Base-by-base conservation (phyloP, 495 filamentous ascomycete genomes). In the Podospora pseudoanserina region DNA sequence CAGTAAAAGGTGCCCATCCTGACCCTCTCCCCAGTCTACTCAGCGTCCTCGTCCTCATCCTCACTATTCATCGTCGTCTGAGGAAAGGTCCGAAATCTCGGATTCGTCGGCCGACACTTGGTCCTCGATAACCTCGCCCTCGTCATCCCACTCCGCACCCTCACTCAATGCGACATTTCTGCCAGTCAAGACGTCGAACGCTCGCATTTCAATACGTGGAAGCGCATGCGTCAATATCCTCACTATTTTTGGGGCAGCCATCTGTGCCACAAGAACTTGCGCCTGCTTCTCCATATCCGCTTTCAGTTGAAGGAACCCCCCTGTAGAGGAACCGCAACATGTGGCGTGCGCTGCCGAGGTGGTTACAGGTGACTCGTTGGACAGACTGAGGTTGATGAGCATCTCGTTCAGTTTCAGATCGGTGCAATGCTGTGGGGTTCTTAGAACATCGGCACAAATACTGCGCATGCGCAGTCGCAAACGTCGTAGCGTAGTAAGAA, bases 101-200 rank as follows among this genome's bases (percentile, higher is more conserved):
- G 56, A 58, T 4, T 74, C 68, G 49, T 70, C 73, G 70, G 70
- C 30, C 53, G 82, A 73, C 64, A 76, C 81, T 68, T 73, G 72
- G 58, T 69, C 65, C 57, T 72, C 72, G 68, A 75, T 73, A 27
- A 68, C 30, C 73, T 78, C 72, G 27, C 75, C 73, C 65, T 77
- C 72, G 5, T 64, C 56, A 58, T 58, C 56, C 56, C 56, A 58
- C 1, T 27, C 16, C 19, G 56, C 56, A 58, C 56, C 56, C 23
- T 58, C 56, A 58, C 56, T 27, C 56, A 19, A 58, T 58, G 56
- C 18, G 19, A 58, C 23, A 27, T 19, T 58, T 58, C 56, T 58
- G 56, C 56, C 56, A 27, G 56, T 58, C 56, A 58, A 58, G 23
- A 58, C 56, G 26, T 58, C 56, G 23, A 58, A 58, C n/a, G 23